Percentiles rank a stretch among this genome's conserved stretches.
Evolutionary conservation across 2,329 filamentous ascomycete genomes (phyloP).

Genomic region (Arachnopeziza araneosa): DNA sequence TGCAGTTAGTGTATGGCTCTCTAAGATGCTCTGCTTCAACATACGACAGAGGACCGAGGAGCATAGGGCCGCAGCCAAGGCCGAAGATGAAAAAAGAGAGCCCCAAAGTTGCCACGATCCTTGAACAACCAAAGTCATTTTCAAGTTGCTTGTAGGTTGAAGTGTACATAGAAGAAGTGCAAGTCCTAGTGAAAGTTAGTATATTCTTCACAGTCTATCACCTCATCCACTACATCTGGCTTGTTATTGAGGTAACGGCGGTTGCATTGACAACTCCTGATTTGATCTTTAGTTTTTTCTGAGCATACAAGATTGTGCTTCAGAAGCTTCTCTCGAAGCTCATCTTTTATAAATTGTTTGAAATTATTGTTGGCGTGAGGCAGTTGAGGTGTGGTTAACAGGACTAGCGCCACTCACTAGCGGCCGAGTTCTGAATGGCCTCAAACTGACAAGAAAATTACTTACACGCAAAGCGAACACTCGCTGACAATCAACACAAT

Average conservation of each 20-base stretch:
- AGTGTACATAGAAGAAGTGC: slow-evolving; percentile 83
- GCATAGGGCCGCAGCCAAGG: slow-evolving; percentile 52
- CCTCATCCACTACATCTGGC: background rate
- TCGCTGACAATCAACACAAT: slow-evolving; percentile 69
- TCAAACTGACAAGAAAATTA: slow-evolving; percentile 26
- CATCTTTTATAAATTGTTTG: no score
- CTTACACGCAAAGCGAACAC: slow-evolving; percentile 79
- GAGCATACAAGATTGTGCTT: no score
- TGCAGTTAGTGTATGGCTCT: slow-evolving; percentile 1
- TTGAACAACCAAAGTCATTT: slow-evolving; percentile 65
- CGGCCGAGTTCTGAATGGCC: no score
- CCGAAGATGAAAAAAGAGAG: slow-evolving; percentile 80
- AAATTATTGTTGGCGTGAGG: no score
- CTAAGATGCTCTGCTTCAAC: slow-evolving; percentile 19
- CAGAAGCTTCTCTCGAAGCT: no score
- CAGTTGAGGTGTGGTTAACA: no score
- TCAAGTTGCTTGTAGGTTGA: slow-evolving; percentile 74
- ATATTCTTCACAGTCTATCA: background rate
- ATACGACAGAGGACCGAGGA: slow-evolving; percentile 48
- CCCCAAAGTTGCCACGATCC: slow-evolving; percentile 71
- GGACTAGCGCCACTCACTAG: no score
- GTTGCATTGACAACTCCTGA: no score
- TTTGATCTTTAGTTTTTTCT: no score
- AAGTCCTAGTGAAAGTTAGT: slow-evolving; percentile 51
- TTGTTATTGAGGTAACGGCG: background rate